Conservation (phyloP, 2,329 filamentous ascomycete genomes). For the Coniochaeta sp. region DNA sequence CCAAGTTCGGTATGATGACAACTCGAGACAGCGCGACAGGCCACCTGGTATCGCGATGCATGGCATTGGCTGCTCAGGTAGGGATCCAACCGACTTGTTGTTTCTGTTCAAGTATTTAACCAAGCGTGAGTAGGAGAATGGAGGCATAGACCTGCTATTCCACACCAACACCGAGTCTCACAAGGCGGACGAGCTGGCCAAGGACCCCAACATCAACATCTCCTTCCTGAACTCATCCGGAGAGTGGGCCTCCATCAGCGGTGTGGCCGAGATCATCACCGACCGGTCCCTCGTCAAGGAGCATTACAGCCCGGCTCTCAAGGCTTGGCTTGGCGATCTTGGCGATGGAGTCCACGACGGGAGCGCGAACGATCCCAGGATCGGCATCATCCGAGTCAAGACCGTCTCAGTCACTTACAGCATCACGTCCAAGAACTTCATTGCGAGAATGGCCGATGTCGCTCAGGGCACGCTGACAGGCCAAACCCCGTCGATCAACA, state of each 20-base stretch:
- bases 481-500: conserved; percentile 64
- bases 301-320: conserved; percentile 66
- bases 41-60: conserved; percentile 70
- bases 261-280: conserved; percentile 60
- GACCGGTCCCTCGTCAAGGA: conserved; percentile 63
- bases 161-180: conserved; percentile 86
- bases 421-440: conserved; percentile 51
- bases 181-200: conserved; percentile 74
- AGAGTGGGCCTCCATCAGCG: conserved; percentile 84
- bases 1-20: conserved; percentile 87
- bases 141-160: conserved; percentile 78
- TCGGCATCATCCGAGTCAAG: conserved; percentile 73
- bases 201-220: conserved; percentile 70
- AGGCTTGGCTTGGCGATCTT: conserved; percentile 82
- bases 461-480: conserved; percentile 71
- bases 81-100: conserved; percentile 8
- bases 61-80: conserved; percentile 78
- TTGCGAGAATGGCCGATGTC: conserved; percentile 61
- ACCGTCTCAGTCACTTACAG: conserved; percentile 67
- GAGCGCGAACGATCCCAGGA: conserved; percentile 71
- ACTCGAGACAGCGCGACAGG: conserved; percentile 60
- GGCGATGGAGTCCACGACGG: conserved; percentile 80
- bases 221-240: conserved; percentile 70
- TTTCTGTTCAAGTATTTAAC: neutral
- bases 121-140: conserved; percentile 53